Evolutionary conservation across 805 yeast genomes (phyloP).

Genomic region (Wickerhamiella azymoides): DNA sequence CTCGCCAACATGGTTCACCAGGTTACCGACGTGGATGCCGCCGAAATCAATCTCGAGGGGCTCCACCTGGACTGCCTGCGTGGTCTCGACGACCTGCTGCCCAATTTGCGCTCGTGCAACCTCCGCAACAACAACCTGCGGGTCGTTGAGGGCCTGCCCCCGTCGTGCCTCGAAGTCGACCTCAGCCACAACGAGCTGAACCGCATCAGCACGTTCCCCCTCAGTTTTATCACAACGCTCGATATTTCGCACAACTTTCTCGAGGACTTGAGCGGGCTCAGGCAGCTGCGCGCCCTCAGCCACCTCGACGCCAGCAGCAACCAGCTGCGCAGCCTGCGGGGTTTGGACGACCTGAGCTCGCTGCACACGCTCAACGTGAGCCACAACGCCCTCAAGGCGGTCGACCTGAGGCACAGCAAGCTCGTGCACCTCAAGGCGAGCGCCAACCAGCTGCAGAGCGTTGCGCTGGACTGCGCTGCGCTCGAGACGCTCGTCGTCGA

Average conservation of each 20-base stretch:
- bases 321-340: constrained; percentile 11
- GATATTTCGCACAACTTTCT: constrained; percentile 15
- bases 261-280: constrained; percentile 13
- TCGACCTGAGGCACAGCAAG: constrained; percentile 12
- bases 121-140: constrained; percentile 13
- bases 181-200: constrained; percentile 13
- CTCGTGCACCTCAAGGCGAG: constrained; percentile 17
- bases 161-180: constrained; percentile 13
- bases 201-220: constrained; percentile 15
- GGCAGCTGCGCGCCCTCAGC: constrained; percentile 15
- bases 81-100: constrained; percentile 16
- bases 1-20: constrained; percentile 7
- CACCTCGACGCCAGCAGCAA: constrained; percentile 17
- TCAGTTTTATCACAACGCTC: constrained; percentile 14
- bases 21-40: constrained; percentile 7
- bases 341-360: constrained; percentile 15
- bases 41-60: constrained; percentile 12
- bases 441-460: constrained; percentile 13
- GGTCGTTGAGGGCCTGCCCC: constrained; percentile 17
- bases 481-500: constrained; percentile 16
- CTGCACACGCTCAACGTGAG: constrained; percentile 15
- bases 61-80: constrained; percentile 14
- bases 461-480: constrained; percentile 13
- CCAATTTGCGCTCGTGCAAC: constrained; percentile 13
- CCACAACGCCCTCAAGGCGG: constrained; percentile 12